Base-by-base conservation (phyloP, 2,329 filamentous ascomycete species). In the Pyricularia sp. region DNA sequence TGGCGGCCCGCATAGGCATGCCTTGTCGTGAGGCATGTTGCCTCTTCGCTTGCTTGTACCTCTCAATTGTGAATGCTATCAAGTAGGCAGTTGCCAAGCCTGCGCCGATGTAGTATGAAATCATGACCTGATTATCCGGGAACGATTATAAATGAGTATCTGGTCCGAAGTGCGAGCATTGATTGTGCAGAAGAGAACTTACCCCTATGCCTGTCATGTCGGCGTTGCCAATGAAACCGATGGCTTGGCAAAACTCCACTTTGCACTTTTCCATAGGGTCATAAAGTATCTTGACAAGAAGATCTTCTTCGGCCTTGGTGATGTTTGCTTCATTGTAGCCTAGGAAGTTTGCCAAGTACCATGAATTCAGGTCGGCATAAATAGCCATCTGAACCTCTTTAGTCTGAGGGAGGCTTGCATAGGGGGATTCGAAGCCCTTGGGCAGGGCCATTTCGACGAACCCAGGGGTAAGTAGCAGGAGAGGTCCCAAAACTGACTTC, bases 131-230 rank as follows among this genome's bases (percentile, higher is more conserved):
- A 2, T 10, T n/a, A 26, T 31, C 33, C 22, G 5, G 6, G 10
- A 7, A 24, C n/a, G 19, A 49, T n/a, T 49, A n/a, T 24, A 8
- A 2, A 57, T 57, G 7, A 57, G 53, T 26, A 26, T 28, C 22
- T 24, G 8, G 4, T 57, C 13, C 24, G 35, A 19, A 19, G 33
- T 44, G 4, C 4, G 16, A 44, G 35, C 2, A 44, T 4, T 44
- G 35, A 6, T 5, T 49, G 1, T n/a, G 40, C 5, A 65, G 12
- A 22, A 63, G 8, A 26, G 10, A 24, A 62, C 61, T 57, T 31
- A 70, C 66, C 12, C 69, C 69, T 19, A 70, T 69, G 16, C 68
- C 69, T 1, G 67, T 62, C 40, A 70, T n/a, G 60, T 70, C 69
- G 19, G 67, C 62, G 53, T 70, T 69, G 31, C 66, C 67, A 6